A percentile compares a stretch with the other conserved stretches of the same genome.
Evolutionary conservation across 2,329 filamentous ascomycete species (phyloP).

Genomic region (Botrytis fragariae): DNA sequence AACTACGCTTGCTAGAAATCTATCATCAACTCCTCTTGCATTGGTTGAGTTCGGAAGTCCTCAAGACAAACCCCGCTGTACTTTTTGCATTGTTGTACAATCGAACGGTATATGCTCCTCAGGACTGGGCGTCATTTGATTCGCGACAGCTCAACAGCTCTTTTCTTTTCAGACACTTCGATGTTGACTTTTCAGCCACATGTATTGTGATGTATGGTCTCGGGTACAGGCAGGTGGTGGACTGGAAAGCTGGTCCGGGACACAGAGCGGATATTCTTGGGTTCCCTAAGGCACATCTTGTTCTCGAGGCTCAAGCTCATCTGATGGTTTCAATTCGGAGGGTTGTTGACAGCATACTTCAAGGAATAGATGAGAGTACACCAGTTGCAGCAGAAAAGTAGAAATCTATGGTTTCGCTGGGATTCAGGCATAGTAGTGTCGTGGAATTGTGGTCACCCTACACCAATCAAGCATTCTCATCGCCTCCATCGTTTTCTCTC

Average conservation of each 20-base stretch:
- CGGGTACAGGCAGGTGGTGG: conserved; percentile 15
- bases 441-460: conserved; percentile 20
- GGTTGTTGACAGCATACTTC: conserved; percentile 13
- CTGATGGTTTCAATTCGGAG: conserved; percentile 5
- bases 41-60: neutral
- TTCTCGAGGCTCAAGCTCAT: conserved; percentile 24
- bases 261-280: conserved; percentile 21
- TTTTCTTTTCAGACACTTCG: neutral
- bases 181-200: neutral
- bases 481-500: conserved; percentile 19
- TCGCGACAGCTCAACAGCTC: neutral
- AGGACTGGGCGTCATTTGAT: neutral
- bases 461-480: conserved; percentile 25
- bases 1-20: neutral
- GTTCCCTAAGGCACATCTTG: conserved; percentile 21
- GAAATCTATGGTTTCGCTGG: neutral
- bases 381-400: neutral
- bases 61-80: neutral
- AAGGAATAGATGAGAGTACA: neutral
- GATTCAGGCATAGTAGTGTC: neutral
- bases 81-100: neutral
- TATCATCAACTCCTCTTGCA: neutral
- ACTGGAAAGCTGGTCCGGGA: conserved; percentile 4
- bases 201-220: conserved; percentile 19
- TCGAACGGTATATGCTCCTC: neutral